Conservation (phyloP, 139 green algal species). For the Chlamydomonas urium region DNA sequence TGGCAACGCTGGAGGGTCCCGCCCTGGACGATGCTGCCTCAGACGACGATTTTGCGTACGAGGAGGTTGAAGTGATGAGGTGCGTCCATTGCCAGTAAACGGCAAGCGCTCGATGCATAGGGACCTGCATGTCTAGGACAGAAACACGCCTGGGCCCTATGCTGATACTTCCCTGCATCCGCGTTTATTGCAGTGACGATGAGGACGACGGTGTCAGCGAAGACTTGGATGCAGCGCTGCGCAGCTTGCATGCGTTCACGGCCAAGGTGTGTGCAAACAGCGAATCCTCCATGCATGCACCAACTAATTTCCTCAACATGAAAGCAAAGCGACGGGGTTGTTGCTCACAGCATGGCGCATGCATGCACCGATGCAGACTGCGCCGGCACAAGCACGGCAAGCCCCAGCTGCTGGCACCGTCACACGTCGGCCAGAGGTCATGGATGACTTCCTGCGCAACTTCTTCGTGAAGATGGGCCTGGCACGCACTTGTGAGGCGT, state of each 20-base stretch:
- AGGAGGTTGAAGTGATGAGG: conserved; percentile 69
- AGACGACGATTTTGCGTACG: conserved; percentile 79
- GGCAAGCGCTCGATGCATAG: not conserved
- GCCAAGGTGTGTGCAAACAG: conserved; percentile 47
- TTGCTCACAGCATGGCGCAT: no score
- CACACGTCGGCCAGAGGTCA: conserved; percentile 60
- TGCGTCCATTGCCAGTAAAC: conserved; percentile 12
- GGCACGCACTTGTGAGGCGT: conserved; percentile 59
- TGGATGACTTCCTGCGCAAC: conserved; percentile 86
- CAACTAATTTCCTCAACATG: no score
- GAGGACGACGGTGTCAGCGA: conserved; percentile 65
- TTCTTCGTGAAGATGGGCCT: conserved; percentile 79
- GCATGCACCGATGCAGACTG: conserved; percentile 5
- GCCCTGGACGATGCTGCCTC: conserved; percentile 42
- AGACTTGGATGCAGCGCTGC: conserved; percentile 68
- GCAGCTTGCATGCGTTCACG: conserved; percentile 57
- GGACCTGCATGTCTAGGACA: not conserved
- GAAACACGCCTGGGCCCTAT: not conserved
- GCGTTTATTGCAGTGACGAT: conserved; percentile 49
- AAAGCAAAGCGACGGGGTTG: no score
- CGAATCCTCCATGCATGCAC: no score
- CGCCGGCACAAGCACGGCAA: not conserved
- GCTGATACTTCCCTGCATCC: no score
- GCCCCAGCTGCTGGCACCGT: conserved; percentile 14
- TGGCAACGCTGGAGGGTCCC: no score